Percentiles rank a stretch among this genome's conserved stretches.
phyloP scores from a whole-genome alignment of 2,329 filamentous ascomycete genomes.

The Graphium sp. region DNA sequence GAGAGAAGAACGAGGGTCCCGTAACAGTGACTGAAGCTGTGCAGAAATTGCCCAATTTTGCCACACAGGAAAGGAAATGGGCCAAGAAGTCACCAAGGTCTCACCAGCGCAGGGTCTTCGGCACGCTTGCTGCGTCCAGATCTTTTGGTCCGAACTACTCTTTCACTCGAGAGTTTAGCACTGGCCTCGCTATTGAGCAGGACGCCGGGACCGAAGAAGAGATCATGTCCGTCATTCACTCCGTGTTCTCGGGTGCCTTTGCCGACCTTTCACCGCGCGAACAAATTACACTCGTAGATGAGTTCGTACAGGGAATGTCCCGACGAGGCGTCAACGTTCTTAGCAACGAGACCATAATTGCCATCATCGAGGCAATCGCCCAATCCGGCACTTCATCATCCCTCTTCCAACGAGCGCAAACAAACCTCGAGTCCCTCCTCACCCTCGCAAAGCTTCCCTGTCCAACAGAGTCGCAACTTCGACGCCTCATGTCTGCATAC shows the following conservation, averaged over 20 bases:
- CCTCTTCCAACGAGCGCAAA: constrained; percentile 20
- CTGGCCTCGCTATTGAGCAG: not conserved
- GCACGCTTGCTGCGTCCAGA: no score
- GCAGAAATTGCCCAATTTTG: no score
- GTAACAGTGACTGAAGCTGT: no score
- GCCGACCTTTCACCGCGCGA: constrained; percentile 1
- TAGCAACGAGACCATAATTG: constrained; percentile 28
- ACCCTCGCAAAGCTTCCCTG: constrained; percentile 17
- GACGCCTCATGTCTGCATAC: constrained; percentile 27
- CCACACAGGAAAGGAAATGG: no score
- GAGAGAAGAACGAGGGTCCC: no score
- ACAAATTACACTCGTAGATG: constrained; percentile 2
- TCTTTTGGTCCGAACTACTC: no score
- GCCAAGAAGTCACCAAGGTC: no score
- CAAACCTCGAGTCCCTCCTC: constrained; percentile 27
- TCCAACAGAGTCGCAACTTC: constrained; percentile 18
- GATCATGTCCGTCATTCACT: constrained; percentile 18
- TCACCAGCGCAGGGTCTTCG: no score
- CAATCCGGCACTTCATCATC: constrained; percentile 12
- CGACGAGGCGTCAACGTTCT: constrained; percentile 25
- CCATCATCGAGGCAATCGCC: constrained; percentile 23
- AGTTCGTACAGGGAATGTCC: constrained; percentile 2
- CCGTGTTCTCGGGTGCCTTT: constrained; percentile 15
- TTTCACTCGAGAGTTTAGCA: no score
- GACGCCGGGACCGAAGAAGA: constrained; percentile 11